These are phyloP conservation scores for Trypanosoma rangeli DNA, from an alignment of 208 protist species.

Conservation along the genomic window DNA sequence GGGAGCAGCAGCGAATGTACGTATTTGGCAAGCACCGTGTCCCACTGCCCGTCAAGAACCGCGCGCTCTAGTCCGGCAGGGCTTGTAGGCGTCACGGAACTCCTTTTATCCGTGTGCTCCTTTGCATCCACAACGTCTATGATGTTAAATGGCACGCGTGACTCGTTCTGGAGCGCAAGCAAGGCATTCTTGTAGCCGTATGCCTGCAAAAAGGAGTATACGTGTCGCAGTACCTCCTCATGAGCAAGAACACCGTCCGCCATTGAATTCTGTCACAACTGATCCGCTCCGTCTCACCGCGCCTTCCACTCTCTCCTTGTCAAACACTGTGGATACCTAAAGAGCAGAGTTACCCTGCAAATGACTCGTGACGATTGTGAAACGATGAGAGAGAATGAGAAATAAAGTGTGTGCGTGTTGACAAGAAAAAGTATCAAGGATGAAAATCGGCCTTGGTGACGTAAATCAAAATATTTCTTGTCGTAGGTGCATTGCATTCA, in stretches of 20 bases:
- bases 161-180: conserved; percentile 74
- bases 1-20: conserved; percentile 65
- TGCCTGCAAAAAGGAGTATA: conserved; percentile 71
- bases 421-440: too few relatives aligned
- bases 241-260: conserved; percentile 52
- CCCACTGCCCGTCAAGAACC: conserved; percentile 77
- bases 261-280: conserved; percentile 3
- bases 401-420: neutral
- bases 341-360: neutral
- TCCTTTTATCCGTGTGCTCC: neutral
- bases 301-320: neutral
- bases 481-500: too few relatives aligned
- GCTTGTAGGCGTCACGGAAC: conserved; percentile 20
- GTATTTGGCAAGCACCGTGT: conserved; percentile 66
- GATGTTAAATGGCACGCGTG: conserved; percentile 76
- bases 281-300: neutral
- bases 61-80: conserved; percentile 37
- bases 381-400: neutral
- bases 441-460: too few relatives aligned
- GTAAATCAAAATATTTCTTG: too few relatives aligned
- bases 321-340: neutral
- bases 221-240: conserved; percentile 57
- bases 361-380: neutral
- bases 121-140: conserved; percentile 38
- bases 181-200: conserved; percentile 66